Evolutionary conservation across 352 stramenopile species (phyloP).

Genomic region (Pythium volutum): DNA sequence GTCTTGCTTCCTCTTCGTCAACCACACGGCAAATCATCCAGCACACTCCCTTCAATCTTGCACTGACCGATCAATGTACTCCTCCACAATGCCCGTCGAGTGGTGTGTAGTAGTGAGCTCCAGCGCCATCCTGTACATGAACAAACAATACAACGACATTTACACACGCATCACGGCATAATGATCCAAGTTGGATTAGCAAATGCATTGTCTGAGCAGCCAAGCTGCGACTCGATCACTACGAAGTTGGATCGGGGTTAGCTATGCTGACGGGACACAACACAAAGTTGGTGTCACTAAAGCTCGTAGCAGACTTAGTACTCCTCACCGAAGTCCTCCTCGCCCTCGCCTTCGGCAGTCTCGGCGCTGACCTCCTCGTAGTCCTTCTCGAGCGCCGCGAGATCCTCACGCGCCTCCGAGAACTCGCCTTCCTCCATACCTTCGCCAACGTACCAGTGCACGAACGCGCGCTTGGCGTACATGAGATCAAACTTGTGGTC

Average conservation of each 20-base stretch:
- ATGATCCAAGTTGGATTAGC: not conserved
- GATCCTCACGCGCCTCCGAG: slow-evolving; percentile 98
- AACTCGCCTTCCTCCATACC: slow-evolving; percentile 99
- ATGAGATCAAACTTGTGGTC: slow-evolving; percentile 99
- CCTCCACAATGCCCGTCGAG: slow-evolving; percentile 13
- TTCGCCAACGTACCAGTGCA: slow-evolving; percentile 99
- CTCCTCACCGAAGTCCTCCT: slow-evolving; percentile 90
- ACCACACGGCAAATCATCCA: not conserved
- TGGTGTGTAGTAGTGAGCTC: not conserved
- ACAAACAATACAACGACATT: not conserved
- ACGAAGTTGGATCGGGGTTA: not conserved
- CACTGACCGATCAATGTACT: slow-evolving; percentile 12
- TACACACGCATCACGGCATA: not conserved
- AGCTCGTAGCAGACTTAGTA: slow-evolving; percentile 41
- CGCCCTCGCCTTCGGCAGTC: slow-evolving; percentile 91
- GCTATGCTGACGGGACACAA: not conserved
- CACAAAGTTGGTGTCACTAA: not conserved
- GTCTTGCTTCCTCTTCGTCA: not conserved
- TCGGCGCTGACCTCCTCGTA: slow-evolving; percentile 99
- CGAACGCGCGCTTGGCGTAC: slow-evolving; percentile 99
- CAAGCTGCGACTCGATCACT: not conserved
- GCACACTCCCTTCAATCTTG: not conserved
- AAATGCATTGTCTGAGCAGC: slow-evolving; percentile 5
- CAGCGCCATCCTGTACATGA: not conserved
- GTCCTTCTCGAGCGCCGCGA: slow-evolving; percentile 98